Evolutionary conservation across 1,139 yeast genomes (phyloP), one percentile per base, ranked within the genome.

Genomic region (Nadsonia starkeyi-henricii): DNA sequence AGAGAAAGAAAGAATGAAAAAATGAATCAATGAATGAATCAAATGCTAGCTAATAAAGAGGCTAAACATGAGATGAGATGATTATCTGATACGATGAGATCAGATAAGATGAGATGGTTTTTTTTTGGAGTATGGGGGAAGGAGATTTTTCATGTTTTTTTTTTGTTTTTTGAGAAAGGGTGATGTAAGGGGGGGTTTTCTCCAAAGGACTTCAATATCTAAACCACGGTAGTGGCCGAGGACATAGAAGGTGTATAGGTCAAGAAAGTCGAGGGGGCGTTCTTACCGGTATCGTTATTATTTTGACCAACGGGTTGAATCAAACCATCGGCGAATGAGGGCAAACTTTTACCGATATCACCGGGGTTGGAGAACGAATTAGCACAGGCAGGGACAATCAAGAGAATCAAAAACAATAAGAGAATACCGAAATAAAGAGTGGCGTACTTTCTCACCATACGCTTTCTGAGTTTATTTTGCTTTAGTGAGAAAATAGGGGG

Each of bases 401-500:
- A 81, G 63, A 89, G 69, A 47, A 77, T 80, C 57, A 81, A 78
- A 62, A 88, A 86, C 56, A 85, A 62, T 44, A 79, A 62, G 62
- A 93, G 71, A 55, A 93, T 71, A 49, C 71, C 62, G 60, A 86
- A 80, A 76, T 81, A 93, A 64, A 93, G 74, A 21, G 85, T 70
- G 57, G 95, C 82, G 73, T 91, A 93, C 72, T 88, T 88, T 71
- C 86, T 82, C 45, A 93, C 96, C 96, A 93, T 91, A 73, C 98
- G 82, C 84, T 85, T 89, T 74, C 99, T 85, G 67, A 93, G 81
- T 72, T 89, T 83, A 57, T 94, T 93, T 72, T 93, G 98, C 72
- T 93, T 91, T 73, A 91, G 75, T 18, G 97, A 88, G 72, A 86
- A 93, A 65, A 93, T 91, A 60, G 98, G 99, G 56, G 97, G 98